Percentiles rank a stretch among this genome's conserved stretches.
These are phyloP conservation scores for Rutstroemia sydowiana DNA, from an alignment of 2,329 filamentous ascomycete genomes.

Conservation along the genomic window DNA sequence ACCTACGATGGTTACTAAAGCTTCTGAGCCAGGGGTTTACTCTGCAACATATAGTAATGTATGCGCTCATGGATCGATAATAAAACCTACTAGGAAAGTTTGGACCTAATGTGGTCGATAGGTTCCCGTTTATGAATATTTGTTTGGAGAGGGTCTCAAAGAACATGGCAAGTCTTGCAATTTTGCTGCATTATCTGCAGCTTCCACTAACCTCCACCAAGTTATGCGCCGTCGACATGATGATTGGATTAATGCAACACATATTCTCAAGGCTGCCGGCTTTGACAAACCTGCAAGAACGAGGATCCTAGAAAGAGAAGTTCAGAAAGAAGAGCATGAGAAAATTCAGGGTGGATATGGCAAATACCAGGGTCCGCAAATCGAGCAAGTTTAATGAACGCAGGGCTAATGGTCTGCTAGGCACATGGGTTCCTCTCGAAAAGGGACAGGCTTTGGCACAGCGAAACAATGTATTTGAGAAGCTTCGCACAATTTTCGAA, in stretches of 20 bases:
- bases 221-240: conserved; percentile 89
- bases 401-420: conserved; percentile 37
- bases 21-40: conserved; percentile 41
- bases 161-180: conserved; percentile 51
- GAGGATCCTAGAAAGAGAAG: conserved; percentile 89
- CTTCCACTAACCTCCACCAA: conserved; percentile 9
- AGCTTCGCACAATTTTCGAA: conserved; percentile 81
- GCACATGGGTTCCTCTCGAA: conserved; percentile 90
- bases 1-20: conserved; percentile 29
- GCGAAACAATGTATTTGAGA: conserved; percentile 79
- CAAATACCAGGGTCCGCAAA: conserved; percentile 76
- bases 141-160: conserved; percentile 69
- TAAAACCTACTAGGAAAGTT: too few species aligned
- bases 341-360: conserved; percentile 98
- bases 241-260: conserved; percentile 99
- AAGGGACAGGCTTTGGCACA: conserved; percentile 75
- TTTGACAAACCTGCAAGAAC: conserved; percentile 96
- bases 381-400: background rate
- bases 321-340: conserved; percentile 93
- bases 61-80: conserved; percentile 26
- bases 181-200: background rate
- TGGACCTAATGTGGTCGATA: conserved; percentile 31
- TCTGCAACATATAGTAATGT: conserved; percentile 65
- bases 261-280: conserved; percentile 93
- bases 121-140: conserved; percentile 93